Evolutionary conservation across 768 basidiomycete species (phyloP).

Genomic region (Suillus ampliporus): DNA sequence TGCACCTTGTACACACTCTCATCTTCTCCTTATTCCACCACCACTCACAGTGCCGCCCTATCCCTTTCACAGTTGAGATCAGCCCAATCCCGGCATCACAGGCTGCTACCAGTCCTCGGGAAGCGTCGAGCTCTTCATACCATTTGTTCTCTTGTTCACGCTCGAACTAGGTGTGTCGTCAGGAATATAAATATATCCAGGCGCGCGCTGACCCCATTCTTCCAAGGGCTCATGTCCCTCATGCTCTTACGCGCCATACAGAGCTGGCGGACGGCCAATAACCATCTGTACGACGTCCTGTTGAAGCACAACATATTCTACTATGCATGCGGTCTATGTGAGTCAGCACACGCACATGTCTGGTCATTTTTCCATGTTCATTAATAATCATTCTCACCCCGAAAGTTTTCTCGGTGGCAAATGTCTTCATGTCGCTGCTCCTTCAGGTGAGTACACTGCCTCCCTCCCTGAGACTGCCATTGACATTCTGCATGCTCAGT

Average conservation of each 20-base stretch:
- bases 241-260: neutral
- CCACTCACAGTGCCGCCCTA: no score
- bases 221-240: neutral
- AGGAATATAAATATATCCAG: neutral
- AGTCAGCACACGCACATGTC: neutral
- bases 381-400: neutral
- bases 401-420: neutral
- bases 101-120: neutral
- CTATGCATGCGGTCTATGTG: constrained; percentile 4
- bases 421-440: neutral
- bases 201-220: neutral
- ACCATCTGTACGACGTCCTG: neutral
- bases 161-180: neutral
- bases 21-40: neutral
- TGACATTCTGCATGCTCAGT: neutral
- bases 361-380: neutral
- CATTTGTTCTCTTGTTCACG: neutral
- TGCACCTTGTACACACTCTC: neutral
- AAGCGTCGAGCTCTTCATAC: neutral
- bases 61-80: neutral
- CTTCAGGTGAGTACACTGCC: neutral
- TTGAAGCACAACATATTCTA: constrained; percentile 2
- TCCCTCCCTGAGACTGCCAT: neutral
- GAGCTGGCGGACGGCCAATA: neutral
- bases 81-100: neutral